Percentiles rank a stretch among this genome's conserved stretches.
Evolutionary conservation across 805 yeast species (phyloP).

Genomic region (Nakazawaea ernobii): DNA sequence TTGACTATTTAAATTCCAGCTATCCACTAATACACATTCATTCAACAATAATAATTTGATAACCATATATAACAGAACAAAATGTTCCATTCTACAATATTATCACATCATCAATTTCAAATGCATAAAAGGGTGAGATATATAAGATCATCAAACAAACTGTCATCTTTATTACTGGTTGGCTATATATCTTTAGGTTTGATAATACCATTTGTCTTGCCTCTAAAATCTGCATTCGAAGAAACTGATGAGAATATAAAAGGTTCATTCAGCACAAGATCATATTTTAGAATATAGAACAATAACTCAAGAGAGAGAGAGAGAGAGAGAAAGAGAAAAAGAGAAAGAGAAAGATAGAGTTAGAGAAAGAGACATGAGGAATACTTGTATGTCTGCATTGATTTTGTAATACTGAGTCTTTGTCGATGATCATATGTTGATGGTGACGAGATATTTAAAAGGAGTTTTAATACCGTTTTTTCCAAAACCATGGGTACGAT

Average conservation of each 20-base stretch:
- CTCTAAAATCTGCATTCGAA: slow-evolving; percentile 21
- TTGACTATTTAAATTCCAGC: neutral
- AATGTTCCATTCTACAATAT: neutral
- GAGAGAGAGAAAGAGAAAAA: no score
- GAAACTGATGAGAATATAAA: slow-evolving; percentile 13
- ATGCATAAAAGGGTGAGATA: slow-evolving; percentile 2
- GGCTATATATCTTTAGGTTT: slow-evolving; percentile 27
- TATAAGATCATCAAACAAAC: slow-evolving; percentile 1
- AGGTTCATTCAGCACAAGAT: slow-evolving; percentile 10
- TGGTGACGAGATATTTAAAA: no score
- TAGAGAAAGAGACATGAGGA: no score
- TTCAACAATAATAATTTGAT: neutral
- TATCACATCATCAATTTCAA: neutral
- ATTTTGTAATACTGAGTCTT: no score
- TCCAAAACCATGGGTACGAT: no score
- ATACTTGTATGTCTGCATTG: no score
- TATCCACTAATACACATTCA: neutral
- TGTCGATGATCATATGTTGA: no score
- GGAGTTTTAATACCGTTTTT: no score
- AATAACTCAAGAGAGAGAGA: neutral
- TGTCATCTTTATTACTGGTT: slow-evolving; percentile 17
- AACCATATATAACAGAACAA: neutral
- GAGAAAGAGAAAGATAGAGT: no score
- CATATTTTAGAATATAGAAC: slow-evolving; percentile 9
- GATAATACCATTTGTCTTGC: slow-evolving; percentile 28